Conservation (phyloP, 78 protist genomes). For the Creolimax fragrantissima region DNA sequence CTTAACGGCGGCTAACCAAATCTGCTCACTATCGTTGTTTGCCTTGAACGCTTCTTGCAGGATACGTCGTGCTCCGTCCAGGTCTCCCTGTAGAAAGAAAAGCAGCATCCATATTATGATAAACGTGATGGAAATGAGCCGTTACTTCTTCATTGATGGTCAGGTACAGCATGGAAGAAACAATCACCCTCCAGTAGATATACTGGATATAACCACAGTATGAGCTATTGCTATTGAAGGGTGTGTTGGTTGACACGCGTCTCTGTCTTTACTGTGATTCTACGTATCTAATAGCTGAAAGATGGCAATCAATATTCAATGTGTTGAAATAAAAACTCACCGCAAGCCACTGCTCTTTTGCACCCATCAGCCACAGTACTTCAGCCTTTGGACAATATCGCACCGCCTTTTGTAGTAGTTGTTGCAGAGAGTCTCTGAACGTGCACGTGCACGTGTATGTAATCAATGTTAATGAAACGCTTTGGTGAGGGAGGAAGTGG, state of each 20-base stretch:
- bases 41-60: slow-evolving; percentile 68
- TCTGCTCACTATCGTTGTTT: slow-evolving; percentile 64
- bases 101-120: no score
- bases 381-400: slow-evolving; percentile 77
- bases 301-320: neutral
- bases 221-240: no score
- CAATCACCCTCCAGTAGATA: no score
- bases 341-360: slow-evolving; percentile 76
- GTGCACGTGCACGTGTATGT: no score
- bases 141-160: no score
- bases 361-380: slow-evolving; percentile 88
- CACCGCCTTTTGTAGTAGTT: slow-evolving; percentile 65
- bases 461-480: no score
- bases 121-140: neutral
- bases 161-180: no score
- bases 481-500: no score
- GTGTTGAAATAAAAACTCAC: neutral
- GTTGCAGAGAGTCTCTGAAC: slow-evolving; percentile 57
- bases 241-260: no score
- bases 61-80: slow-evolving; percentile 53
- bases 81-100: slow-evolving; percentile 48
- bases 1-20: slow-evolving; percentile 90
- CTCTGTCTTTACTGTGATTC: no score
- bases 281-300: neutral
- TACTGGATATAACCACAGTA: no score